Base-by-base conservation (phyloP, 768 basidiomycete genomes). In the Phlebiopsis flavidoalba region DNA sequence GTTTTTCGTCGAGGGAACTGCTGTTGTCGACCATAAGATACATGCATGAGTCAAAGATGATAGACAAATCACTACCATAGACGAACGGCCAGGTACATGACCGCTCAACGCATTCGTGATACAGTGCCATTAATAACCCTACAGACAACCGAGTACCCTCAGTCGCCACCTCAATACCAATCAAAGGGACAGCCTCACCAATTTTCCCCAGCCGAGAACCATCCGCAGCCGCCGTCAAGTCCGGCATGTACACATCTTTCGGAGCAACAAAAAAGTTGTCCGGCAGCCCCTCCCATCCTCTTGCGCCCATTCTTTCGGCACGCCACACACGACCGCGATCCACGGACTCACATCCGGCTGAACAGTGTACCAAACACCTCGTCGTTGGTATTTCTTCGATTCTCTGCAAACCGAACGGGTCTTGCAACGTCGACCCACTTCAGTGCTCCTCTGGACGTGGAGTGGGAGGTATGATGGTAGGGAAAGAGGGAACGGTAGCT, bases 51-150 rank as follows among this genome's bases (percentile, higher is more conserved):
- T n/a, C n/a, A n/a, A n/a, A n/a, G n/a, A n/a, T 31, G 22, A 47
- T 31, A 1, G 19, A 57, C 45, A 40, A 40, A 6, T 17, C 10
- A 43, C 10, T 43, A 43, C 40, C 40, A 67, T 87, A 93, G 35
- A 93, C 83, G 60, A 92, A 90, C 5, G 90, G 87, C 15, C n/a
- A n/a, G n/a, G 90, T 91, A 63, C 82, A 81, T 5, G 86, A 78
- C n/a, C n/a, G n/a, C 65, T 91, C 88, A 17, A 91, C 82, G 61
- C 88, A 89, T 67, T 93, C 90, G 1, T n/a, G 89, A 83, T 50
- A 89, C 89, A 0, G 89, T 90, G 14, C 90, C 90, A n/a, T n/a
- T n/a, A n/a, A 69, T 91, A 93, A 35, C 90, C 90, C 87, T 89
- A 64, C n/a, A 19, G n/a, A 48, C 31, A 35, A 17, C 21, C 60